Evolutionary conservation across 1,284 basidiomycete genomes (phyloP), one percentile per base, ranked within the genome.

Genomic region (Ceratobasidium sp.): DNA sequence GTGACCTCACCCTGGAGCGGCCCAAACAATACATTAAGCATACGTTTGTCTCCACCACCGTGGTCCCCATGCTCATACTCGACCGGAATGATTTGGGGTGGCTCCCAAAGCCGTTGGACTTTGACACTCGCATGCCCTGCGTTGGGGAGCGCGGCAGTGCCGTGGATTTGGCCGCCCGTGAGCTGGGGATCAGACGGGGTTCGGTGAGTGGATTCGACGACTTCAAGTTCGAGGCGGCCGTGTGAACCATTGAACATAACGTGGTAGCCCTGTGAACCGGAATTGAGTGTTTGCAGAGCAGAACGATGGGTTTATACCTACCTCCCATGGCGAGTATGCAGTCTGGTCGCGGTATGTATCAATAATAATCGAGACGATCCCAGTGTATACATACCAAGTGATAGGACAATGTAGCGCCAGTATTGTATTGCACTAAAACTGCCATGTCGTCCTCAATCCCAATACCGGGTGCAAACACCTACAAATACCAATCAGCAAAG

Each of bases 381-480:
- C 39, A 24, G 61, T 29, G 43, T 11, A 43, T 11, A 76, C 79
- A 75, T 74, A 82, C 82, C 62, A 88, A 79, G 78, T 87, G 86
- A 77, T 87, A 88, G 7, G 86, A 86, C 84, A 88, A 84, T n/a
- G 84, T 86, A 0, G 83, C 84, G 11, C 85, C 86, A 5, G 81
- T 83, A 74, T 84, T 82, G 79, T 87, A 87, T 56, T 84, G 82
- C 16, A 87, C 86, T 59, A 88, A 81, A 2, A 87, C 82, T 65
- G 83, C 81, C 85, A 87, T 87, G 77, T 87, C 87, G 78, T 88
- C 87, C 79, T 88, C 86, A 75, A 88, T 87, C 1, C 83, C 84
- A 74, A 88, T 86, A 31, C 83, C 84, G 41, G 84, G 82, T 1
- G 85, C 85, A 76, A 87, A 87, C 11, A 87, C 85, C 85, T 84